Conservation (phyloP, 768 basidiomycete genomes). For the Pleurotus cornucopiae region DNA sequence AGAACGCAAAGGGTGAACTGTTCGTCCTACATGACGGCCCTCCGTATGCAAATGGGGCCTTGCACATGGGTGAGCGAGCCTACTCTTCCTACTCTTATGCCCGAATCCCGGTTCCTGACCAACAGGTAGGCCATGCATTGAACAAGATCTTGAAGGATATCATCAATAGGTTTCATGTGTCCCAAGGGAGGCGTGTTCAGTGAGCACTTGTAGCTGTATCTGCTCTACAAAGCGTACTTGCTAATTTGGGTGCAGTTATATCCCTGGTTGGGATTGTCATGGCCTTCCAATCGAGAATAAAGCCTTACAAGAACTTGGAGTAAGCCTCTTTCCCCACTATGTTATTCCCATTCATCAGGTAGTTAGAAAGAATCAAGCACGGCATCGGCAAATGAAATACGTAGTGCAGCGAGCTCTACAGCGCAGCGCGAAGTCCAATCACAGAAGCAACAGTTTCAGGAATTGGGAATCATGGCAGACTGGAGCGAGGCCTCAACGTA, state of each 20-base stretch:
- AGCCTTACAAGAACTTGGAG: constrained; percentile 72
- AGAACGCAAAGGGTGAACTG: constrained; percentile 58
- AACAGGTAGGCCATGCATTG: constrained; percentile 75
- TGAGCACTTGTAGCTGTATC: constrained; percentile 30
- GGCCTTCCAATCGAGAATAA: constrained; percentile 97
- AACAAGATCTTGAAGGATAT: constrained; percentile 98
- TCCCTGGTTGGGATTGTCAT: constrained; percentile 98
- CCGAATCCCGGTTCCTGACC: background rate
- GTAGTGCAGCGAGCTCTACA: constrained; percentile 64
- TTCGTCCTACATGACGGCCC: constrained; percentile 96
- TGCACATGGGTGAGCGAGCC: constrained; percentile 78
- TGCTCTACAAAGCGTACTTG: background rate
- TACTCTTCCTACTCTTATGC: background rate
- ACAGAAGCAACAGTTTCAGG: constrained; percentile 76
- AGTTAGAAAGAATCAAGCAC: constrained; percentile 50
- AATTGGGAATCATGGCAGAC: constrained; percentile 89
- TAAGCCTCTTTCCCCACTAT: constrained; percentile 24
- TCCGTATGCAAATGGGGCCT: constrained; percentile 93
- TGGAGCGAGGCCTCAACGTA: constrained; percentile 76
- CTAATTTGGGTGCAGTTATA: constrained; percentile 51
- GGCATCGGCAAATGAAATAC: constrained; percentile 58
- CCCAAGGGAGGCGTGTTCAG: constrained; percentile 77
- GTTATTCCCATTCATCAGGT: background rate
- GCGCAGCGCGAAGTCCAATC: constrained; percentile 70
- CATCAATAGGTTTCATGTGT: constrained; percentile 84